A percentile compares a stretch with the other conserved stretches of the same genome.
phyloP scores from a whole-genome alignment of 2,329 filamentous ascomycete genomes.

The Paramyrothecium sp. region DNA sequence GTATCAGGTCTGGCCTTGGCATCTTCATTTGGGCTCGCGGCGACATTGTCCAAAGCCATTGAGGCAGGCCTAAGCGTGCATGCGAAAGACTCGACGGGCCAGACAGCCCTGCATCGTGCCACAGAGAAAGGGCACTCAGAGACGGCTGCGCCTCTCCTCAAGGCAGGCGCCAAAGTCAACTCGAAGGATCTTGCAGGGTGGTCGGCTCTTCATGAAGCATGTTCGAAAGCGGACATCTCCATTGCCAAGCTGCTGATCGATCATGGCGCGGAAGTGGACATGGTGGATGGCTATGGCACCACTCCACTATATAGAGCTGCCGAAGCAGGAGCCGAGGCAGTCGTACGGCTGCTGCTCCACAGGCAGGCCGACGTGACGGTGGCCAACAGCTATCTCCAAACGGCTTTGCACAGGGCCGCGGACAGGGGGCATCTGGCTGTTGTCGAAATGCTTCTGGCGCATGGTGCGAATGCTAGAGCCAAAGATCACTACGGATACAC shows the following conservation, averaged over 20 bases:
- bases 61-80: not conserved
- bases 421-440: not conserved
- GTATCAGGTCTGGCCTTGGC: not conserved
- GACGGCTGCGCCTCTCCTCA: not conserved
- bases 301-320: conserved; percentile 1
- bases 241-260: too few species aligned
- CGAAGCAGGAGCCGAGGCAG: conserved; percentile 1
- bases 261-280: not conserved
- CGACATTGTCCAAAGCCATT: not conserved
- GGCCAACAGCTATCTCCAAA: conserved; percentile 2
- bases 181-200: not conserved
- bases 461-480: not conserved
- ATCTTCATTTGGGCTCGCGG: not conserved
- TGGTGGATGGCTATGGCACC: conserved; percentile 1
- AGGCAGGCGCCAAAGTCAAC: not conserved
- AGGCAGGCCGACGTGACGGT: not conserved
- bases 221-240: not conserved
- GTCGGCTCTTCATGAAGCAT: conserved; percentile 1
- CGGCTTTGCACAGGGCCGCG: conserved; percentile 1
- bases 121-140: not conserved
- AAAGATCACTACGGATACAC: conserved; percentile 5
- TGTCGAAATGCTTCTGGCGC: not conserved
- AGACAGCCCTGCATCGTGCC: not conserved
- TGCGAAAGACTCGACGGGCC: not conserved
- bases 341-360: conserved; percentile 1